These are phyloP conservation scores for Senecio squalidus DNA, from an alignment of 140 eudicot species.

Conservation along the genomic window DNA sequence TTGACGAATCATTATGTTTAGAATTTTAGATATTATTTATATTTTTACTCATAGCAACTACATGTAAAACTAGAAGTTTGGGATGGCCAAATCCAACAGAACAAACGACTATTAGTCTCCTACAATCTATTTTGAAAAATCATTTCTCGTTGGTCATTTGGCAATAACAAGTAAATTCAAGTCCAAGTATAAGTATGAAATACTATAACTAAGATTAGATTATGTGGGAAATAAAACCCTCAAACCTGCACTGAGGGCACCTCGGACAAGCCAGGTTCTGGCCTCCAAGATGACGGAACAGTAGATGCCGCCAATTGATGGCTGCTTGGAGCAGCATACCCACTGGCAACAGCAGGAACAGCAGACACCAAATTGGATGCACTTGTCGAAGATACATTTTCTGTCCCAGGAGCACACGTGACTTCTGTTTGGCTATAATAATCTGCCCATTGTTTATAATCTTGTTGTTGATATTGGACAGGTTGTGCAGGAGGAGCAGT, in stretches of 20 bases:
- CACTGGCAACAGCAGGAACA: slow-evolving; percentile 47
- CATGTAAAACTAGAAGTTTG: slow-evolving; percentile 7
- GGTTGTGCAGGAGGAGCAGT: slow-evolving; percentile 46
- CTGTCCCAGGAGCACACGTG: slow-evolving; percentile 98
- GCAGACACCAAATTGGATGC: slow-evolving; percentile 40
- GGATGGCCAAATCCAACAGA: neutral
- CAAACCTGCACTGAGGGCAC: slow-evolving; percentile 79
- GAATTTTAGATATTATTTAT: slow-evolving; percentile 1
- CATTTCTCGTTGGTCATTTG: slow-evolving; percentile 8
- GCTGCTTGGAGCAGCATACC: slow-evolving; percentile 50
- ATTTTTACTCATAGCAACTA: neutral
- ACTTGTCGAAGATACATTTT: slow-evolving; percentile 49
- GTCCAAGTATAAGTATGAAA: neutral
- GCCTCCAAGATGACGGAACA: slow-evolving; percentile 58
- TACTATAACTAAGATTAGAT: too few species aligned
- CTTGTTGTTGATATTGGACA: slow-evolving; percentile 69
- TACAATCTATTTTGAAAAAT: slow-evolving; percentile 6
- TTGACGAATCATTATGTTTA: neutral
- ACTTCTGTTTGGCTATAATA: slow-evolving; percentile 91
- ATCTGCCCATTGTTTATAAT: slow-evolving; percentile 88
- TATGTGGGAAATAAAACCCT: slow-evolving; percentile 20
- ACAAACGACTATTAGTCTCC: slow-evolving; percentile 12
- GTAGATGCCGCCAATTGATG: slow-evolving; percentile 53
- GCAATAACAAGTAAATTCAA: neutral
- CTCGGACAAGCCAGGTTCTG: slow-evolving; percentile 56